These are phyloP conservation scores for Exophiala bonariae DNA, from an alignment of 2,329 filamentous ascomycete genomes.

Conservation along the genomic window DNA sequence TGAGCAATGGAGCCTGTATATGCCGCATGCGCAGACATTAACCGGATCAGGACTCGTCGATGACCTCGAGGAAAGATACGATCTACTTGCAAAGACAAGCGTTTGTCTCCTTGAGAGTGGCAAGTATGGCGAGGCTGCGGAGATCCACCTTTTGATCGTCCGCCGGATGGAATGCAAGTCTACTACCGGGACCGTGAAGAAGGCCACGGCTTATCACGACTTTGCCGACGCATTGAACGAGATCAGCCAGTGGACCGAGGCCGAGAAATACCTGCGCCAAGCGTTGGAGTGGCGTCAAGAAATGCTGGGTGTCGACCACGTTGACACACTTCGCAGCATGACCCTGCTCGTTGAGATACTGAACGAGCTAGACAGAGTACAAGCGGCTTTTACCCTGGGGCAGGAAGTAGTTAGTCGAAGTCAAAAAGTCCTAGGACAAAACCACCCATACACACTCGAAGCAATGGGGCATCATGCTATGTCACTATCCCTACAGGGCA, in stretches of 20 bases:
- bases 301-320: not conserved
- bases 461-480: too few species aligned
- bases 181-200: too few species aligned
- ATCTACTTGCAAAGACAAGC: constrained; percentile 15
- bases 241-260: constrained; percentile 16
- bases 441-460: too few species aligned
- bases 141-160: constrained; percentile 48
- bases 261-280: not conserved
- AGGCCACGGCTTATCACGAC: constrained; percentile 10
- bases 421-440: too few species aligned
- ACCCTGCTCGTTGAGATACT: too few species aligned
- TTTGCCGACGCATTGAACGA: constrained; percentile 11
- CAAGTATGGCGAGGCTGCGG: constrained; percentile 78
- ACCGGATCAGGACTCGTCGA: constrained; percentile 1
- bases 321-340: too few species aligned
- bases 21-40: constrained; percentile 35
- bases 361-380: too few species aligned
- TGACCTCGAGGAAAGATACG: not conserved
- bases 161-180: constrained; percentile 4
- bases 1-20: constrained; percentile 30
- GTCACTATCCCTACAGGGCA: too few species aligned
- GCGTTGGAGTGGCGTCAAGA: not conserved
- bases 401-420: too few species aligned
- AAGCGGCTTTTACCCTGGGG: too few species aligned
- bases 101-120: constrained; percentile 66